Conservation (phyloP, 805 yeast species). For the Candida multigemmis region DNA sequence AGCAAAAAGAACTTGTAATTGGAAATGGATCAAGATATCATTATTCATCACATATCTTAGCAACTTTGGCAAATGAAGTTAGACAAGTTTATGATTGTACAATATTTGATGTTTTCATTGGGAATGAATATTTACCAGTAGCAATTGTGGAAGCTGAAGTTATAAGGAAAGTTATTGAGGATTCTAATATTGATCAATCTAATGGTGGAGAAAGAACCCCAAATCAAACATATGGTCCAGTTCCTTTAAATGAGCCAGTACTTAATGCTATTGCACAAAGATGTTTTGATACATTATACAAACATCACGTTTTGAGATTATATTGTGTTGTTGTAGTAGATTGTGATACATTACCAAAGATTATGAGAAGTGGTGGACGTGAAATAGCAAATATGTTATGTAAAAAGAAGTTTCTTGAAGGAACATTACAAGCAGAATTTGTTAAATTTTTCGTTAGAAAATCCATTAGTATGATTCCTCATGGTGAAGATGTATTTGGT, state of each 20-base stretch:
- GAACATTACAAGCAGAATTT: slow-evolving; percentile 68
- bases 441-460: slow-evolving; percentile 68
- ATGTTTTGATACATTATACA: slow-evolving; percentile 33
- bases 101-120: slow-evolving; percentile 76
- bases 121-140: slow-evolving; percentile 75
- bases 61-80: slow-evolving; percentile 73
- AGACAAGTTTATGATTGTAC: slow-evolving; percentile 83
- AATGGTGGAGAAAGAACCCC: slow-evolving; percentile 4
- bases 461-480: slow-evolving; percentile 57
- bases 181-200: slow-evolving; percentile 7
- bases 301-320: slow-evolving; percentile 61
- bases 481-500: slow-evolving; percentile 68
- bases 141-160: slow-evolving; percentile 72
- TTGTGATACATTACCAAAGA: slow-evolving; percentile 75
- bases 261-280: slow-evolving; percentile 34
- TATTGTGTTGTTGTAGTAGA: slow-evolving; percentile 78
- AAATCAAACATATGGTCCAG: slow-evolving; percentile 17
- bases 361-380: slow-evolving; percentile 74
- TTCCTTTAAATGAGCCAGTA: slow-evolving; percentile 34
- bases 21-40: slow-evolving; percentile 50
- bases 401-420: slow-evolving; percentile 67
- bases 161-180: slow-evolving; percentile 25
- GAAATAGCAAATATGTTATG: slow-evolving; percentile 90
- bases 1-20: slow-evolving; percentile 20
- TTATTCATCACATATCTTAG: slow-evolving; percentile 80